Base-by-base conservation (phyloP, 1,284 basidiomycete genomes). In the Cutaneotrichosporon spelunceum region DNA sequence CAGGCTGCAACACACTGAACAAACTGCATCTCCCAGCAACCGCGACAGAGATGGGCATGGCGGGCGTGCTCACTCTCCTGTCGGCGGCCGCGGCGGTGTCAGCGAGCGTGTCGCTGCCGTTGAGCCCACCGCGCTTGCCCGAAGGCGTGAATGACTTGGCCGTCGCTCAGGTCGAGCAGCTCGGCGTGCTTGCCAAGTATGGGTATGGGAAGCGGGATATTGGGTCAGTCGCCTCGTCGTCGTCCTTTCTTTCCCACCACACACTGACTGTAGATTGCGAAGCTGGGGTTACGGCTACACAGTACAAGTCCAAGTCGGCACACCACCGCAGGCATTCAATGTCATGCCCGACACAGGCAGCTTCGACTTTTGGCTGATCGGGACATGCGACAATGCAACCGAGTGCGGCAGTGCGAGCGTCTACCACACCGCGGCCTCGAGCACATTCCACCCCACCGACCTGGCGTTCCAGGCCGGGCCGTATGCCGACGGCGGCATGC, bases 321-420 rank as follows among this genome's bases (percentile, higher is more conserved):
- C 76, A 4, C 79, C 79, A 8, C 68, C 72, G 3, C 84, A 86
- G 72, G 60, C 70, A 33, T 83, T 86, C 70, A 79, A 81, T 61
- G 81, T 85, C 48, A 80, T 84, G 49, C 76, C 85, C 53, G 84
- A 85, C 73, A 84, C 84, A 26, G 84, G 84, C 30, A 84, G 83
- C 14, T 80, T 83, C 45, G 84, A 85, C 75, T 72, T 85, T 1
- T 79, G 77, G 78, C 67, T 84, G 29, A 77, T 74, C 5, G 65
- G 64, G 11, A 49, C 54, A 19, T 59, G 53, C 23, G 69, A 65
- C 30, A 62, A 61, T 45, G 14, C 45, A 11, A 54, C 42, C 49
- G 59, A 72, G 11, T 63, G 66, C 11, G 29, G 59, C 3, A 66
- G 64, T 16, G 56, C 57, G n/a, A 68, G 64, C 11, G 60, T 61